These are phyloP conservation scores for Isochrysis galbana DNA, from an alignment of 78 protist genomes.

Conservation along the genomic window DNA sequence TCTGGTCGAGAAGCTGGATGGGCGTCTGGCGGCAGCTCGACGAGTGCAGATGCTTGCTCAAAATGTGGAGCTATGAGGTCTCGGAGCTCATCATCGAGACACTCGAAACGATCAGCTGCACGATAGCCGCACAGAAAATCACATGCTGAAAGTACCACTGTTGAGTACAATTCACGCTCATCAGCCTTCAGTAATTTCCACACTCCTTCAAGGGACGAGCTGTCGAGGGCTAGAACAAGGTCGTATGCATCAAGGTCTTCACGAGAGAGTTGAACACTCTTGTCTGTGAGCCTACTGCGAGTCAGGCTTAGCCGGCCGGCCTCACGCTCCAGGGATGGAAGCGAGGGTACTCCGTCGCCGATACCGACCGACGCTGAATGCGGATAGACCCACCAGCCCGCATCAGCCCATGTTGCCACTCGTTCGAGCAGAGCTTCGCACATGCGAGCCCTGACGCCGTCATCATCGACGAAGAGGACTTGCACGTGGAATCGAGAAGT, in stretches of 20 bases:
- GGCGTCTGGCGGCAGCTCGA: not conserved
- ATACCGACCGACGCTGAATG: not conserved
- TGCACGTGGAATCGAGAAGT: not conserved
- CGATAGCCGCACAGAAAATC: not conserved
- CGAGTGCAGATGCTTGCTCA: not conserved
- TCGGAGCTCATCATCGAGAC: not conserved
- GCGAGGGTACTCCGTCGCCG: not conserved
- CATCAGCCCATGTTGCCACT: not conserved
- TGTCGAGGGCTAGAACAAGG: not conserved
- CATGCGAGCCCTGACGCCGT: not conserved
- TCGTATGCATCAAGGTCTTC: not conserved
- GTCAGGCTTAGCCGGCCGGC: not conserved
- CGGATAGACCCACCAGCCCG: not conserved
- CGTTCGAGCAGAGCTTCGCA: not conserved
- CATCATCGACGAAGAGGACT: not conserved
- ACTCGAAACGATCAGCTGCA: not conserved
- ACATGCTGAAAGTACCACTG: not conserved
- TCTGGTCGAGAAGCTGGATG: not conserved
- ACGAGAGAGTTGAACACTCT: not conserved
- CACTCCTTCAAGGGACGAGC: not conserved
- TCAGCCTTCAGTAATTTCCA: not conserved
- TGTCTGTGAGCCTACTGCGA: not conserved
- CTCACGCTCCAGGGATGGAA: not conserved
- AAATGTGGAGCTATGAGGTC: not conserved
- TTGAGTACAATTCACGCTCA: not conserved